These are phyloP conservation scores for Monilinia aucupariae DNA, from an alignment of 2,329 filamentous ascomycete species.

Conservation along the genomic window DNA sequence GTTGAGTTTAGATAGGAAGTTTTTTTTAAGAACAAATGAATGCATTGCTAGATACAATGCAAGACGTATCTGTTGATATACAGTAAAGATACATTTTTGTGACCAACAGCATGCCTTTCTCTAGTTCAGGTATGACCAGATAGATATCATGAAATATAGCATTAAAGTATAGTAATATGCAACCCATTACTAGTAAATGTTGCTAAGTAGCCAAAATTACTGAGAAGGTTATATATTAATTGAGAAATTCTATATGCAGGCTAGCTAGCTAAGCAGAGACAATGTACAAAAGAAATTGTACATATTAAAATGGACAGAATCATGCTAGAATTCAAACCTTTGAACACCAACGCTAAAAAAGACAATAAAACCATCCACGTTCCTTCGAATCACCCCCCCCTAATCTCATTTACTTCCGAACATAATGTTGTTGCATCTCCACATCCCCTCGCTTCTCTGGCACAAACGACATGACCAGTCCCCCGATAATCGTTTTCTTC, in stretches of 20 bases:
- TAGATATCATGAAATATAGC: not conserved
- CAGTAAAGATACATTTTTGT: not conserved
- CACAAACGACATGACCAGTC: conserved; percentile 22
- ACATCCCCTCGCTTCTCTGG: conserved; percentile 6
- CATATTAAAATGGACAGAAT: not conserved
- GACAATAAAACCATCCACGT: not conserved
- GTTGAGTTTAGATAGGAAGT: not conserved
- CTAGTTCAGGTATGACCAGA: not conserved
- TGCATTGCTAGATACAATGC: not conserved
- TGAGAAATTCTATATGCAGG: not conserved
- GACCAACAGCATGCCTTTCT: not conserved
- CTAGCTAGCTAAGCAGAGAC: not conserved
- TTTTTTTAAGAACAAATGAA: not conserved
- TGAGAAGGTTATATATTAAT: no score
- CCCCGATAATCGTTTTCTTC: conserved; percentile 31
- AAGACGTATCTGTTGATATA: not conserved
- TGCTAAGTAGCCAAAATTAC: no score
- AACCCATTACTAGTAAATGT: no score
- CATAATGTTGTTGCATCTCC: conserved; percentile 9
- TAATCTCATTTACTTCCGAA: not conserved
- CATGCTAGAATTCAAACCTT: not conserved
- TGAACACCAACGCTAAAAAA: not conserved
- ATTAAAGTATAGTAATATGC: not conserved
- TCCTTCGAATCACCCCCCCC: not conserved
- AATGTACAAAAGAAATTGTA: not conserved